These are phyloP conservation scores for Leptographium wingfieldii DNA, from an alignment of 2,329 filamentous ascomycete genomes.

Conservation along the genomic window DNA sequence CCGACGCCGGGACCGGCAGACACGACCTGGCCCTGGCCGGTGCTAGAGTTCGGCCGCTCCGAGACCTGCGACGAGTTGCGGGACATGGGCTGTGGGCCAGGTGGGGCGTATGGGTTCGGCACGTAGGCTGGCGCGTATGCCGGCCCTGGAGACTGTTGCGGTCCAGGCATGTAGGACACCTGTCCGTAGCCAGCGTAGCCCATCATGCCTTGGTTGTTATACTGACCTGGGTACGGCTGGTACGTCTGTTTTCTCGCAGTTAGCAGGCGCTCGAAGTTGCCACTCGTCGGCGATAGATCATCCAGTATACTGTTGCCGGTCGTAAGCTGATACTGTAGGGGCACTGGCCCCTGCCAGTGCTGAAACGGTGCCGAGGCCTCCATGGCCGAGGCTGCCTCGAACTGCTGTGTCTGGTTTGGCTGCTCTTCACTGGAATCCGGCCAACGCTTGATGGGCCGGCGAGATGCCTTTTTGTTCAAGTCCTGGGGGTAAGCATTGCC, in stretches of 20 bases:
- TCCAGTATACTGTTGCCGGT: slow-evolving; percentile 16
- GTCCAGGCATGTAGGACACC: slow-evolving; percentile 23
- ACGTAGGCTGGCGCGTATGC: slow-evolving; percentile 36
- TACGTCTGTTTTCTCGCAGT: slow-evolving; percentile 56
- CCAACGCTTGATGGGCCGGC: slow-evolving; percentile 33
- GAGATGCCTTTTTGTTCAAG: slow-evolving; percentile 9
- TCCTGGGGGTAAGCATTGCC: slow-evolving; percentile 4
- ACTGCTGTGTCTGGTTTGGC: slow-evolving; percentile 2
- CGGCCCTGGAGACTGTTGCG: slow-evolving; percentile 32
- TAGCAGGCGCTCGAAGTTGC: slow-evolving; percentile 62
- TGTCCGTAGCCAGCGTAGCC: slow-evolving; percentile 22
- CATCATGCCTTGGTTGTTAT: slow-evolving; percentile 27
- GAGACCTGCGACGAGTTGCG: slow-evolving; percentile 71
- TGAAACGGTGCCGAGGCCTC: neutral
- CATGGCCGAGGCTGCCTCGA: slow-evolving; percentile 4
- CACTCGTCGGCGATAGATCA: slow-evolving; percentile 56
- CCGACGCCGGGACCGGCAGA: slow-evolving; percentile 42
- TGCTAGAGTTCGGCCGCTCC: slow-evolving; percentile 53
- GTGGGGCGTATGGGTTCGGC: slow-evolving; percentile 17
- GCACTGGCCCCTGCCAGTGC: slow-evolving; percentile 11
- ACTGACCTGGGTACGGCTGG: slow-evolving; percentile 32
- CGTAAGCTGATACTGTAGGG: neutral
- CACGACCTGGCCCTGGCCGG: slow-evolving; percentile 48
- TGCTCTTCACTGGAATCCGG: slow-evolving; percentile 18
- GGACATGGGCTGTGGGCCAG: slow-evolving; percentile 61